Evolutionary conservation across 768 basidiomycete species (phyloP).

Genomic region (Leccinellum luteum): DNA sequence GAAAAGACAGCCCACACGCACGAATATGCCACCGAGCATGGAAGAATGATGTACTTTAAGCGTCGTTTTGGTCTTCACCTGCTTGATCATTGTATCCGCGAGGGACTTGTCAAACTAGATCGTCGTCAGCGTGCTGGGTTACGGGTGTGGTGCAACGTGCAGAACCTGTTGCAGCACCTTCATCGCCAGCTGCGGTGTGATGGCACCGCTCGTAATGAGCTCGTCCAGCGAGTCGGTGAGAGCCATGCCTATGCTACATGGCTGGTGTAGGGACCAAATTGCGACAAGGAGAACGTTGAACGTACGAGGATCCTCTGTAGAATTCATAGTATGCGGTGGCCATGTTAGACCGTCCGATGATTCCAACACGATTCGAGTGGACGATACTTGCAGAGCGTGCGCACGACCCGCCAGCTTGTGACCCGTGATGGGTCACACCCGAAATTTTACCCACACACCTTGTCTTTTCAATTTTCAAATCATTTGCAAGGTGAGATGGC

Average conservation of each 20-base stretch:
- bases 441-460: neutral
- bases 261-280: neutral
- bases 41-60: constrained; percentile 64
- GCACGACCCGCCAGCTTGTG: constrained; percentile 3
- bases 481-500: constrained; percentile 40
- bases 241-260: constrained; percentile 87
- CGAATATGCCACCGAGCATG: neutral
- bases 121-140: constrained; percentile 12
- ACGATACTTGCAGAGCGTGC: constrained; percentile 5
- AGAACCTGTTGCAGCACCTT: constrained; percentile 94
- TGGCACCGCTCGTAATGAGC: constrained; percentile 93
- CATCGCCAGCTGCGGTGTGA: constrained; percentile 98
- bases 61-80: constrained; percentile 92
- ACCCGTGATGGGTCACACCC: constrained; percentile 25
- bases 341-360: constrained; percentile 41
- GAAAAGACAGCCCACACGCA: neutral
- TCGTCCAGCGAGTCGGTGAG: constrained; percentile 98
- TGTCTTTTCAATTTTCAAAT: neutral
- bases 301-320: constrained; percentile 88
- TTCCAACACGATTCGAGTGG: constrained; percentile 4
- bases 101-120: constrained; percentile 92
- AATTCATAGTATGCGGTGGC: constrained; percentile 89
- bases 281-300: constrained; percentile 17
- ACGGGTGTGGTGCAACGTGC: constrained; percentile 12
- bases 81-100: constrained; percentile 88